A percentile compares a stretch with the other conserved stretches of the same genome.
Evolutionary conservation across 768 basidiomycete genomes (phyloP).

Genomic region (Amanita rubescens): DNA sequence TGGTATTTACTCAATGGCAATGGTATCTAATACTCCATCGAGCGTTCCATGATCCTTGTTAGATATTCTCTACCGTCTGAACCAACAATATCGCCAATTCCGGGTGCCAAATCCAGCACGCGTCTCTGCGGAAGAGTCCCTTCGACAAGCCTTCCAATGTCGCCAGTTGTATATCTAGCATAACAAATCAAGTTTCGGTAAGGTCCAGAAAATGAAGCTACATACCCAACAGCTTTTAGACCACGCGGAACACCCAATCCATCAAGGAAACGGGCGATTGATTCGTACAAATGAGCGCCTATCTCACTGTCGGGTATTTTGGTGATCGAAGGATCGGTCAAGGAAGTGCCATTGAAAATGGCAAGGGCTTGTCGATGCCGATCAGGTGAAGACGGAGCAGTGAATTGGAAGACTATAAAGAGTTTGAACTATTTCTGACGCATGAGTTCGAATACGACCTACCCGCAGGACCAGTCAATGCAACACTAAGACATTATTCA

Average conservation of each 20-base stretch:
- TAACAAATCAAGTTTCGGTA: neutral
- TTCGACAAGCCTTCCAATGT: conserved; percentile 73
- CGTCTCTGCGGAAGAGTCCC: conserved; percentile 90
- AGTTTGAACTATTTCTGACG: neutral
- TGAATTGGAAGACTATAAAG: conserved; percentile 80
- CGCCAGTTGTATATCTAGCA: conserved; percentile 51
- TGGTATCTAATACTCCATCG: conserved; percentile 56
- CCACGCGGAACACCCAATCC: conserved; percentile 81
- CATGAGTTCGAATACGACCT: conserved; percentile 15
- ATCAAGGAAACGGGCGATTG: conserved; percentile 85
- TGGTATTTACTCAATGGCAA: neutral
- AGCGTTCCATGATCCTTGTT: conserved; percentile 70
- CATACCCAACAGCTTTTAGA: conserved; percentile 67
- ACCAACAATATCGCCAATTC: conserved; percentile 75
- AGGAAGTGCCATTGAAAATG: conserved; percentile 64
- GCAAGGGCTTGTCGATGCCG: conserved; percentile 86
- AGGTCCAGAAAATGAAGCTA: neutral
- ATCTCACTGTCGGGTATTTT: conserved; percentile 75
- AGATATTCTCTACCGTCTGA: conserved; percentile 82
- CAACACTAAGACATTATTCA: conserved; percentile 43
- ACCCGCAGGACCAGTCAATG: conserved; percentile 84
- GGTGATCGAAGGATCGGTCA: conserved; percentile 62
- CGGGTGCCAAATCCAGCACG: conserved; percentile 89
- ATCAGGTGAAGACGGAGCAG: conserved; percentile 86
- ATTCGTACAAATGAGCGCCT: conserved; percentile 73